Evolutionary conservation across 1,284 basidiomycete genomes (phyloP).

Genomic region (Meira miltonrushii): DNA sequence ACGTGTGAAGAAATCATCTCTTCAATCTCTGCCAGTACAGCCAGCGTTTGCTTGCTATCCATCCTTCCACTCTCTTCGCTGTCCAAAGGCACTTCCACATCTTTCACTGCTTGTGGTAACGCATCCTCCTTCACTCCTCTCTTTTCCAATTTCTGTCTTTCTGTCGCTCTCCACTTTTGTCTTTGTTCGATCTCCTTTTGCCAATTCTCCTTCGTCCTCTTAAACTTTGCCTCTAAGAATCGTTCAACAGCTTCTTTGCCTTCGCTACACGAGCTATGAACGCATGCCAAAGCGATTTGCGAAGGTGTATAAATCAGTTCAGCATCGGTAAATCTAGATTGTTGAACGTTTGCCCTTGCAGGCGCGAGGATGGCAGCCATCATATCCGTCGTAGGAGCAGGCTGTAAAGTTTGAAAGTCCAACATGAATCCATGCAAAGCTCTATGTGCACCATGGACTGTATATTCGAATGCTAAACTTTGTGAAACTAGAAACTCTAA

Average conservation of each 20-base stretch:
- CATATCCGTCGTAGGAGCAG: not conserved
- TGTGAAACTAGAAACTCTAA: conserved; percentile 94
- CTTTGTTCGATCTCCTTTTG: not conserved
- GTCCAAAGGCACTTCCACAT: not conserved
- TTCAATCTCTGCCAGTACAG: not conserved
- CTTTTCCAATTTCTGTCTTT: not conserved
- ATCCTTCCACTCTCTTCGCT: not conserved
- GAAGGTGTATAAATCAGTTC: conserved; percentile 88
- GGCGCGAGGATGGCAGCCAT: conserved; percentile 14
- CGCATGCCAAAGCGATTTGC: conserved; percentile 83
- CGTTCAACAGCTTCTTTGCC: not conserved
- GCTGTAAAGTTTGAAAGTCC: conserved; percentile 55
- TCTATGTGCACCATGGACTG: conserved; percentile 81
- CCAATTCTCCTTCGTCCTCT: not conserved
- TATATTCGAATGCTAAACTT: conserved; percentile 85
- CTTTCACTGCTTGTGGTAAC: not conserved
- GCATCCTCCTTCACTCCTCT: not conserved
- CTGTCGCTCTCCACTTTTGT: not conserved
- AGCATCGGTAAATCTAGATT: conserved; percentile 77
- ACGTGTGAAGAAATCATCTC: conserved; percentile 2
- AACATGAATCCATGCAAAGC: conserved; percentile 84
- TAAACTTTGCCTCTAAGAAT: not conserved
- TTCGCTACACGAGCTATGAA: conserved; percentile 46
- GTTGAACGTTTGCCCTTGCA: conserved; percentile 18
- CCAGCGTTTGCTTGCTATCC: not conserved